phyloP scores from a whole-genome alignment of 331 rosid species.

The Quercus tomentella region DNA sequence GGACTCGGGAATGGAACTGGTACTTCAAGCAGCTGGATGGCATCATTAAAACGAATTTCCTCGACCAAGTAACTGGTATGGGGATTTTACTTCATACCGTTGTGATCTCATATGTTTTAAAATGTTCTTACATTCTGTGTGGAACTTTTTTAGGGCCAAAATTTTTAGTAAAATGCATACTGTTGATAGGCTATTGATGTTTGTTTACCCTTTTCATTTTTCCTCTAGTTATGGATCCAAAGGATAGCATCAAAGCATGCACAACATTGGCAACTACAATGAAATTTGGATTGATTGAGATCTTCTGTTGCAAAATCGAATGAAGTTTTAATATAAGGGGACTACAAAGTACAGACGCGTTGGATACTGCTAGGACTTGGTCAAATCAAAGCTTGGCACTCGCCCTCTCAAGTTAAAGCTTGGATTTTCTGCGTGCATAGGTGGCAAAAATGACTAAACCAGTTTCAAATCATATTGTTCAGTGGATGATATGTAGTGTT shows the following conservation, averaged over 20 bases:
- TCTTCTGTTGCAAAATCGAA: slow-evolving; percentile 17
- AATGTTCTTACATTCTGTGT: too few species aligned
- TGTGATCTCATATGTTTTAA: not conserved
- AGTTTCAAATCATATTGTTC: slow-evolving; percentile 11
- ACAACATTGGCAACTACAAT: slow-evolving; percentile 8
- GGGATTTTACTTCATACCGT: not conserved
- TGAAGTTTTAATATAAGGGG: not conserved
- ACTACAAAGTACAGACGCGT: slow-evolving; percentile 3
- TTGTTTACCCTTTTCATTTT: not conserved
- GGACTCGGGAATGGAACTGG: slow-evolving; percentile 41
- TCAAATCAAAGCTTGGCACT: not conserved
- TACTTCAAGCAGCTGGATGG: slow-evolving; percentile 64
- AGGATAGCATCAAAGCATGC: slow-evolving; percentile 30
- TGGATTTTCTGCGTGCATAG: slow-evolving; percentile 24
- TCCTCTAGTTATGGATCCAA: slow-evolving; percentile 26
- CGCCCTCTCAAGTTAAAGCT: not conserved
- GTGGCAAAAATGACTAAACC: slow-evolving; percentile 21
- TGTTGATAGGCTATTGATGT: slow-evolving; percentile 9
- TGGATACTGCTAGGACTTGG: slow-evolving; percentile 6
- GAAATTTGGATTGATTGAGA: slow-evolving; percentile 3
- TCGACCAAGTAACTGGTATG: slow-evolving; percentile 50
- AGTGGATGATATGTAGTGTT: slow-evolving; percentile 32
- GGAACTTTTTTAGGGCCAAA: not conserved
- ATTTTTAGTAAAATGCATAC: not conserved
- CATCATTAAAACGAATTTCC: slow-evolving; percentile 50